Base-by-base conservation (phyloP, 306 rosid species). In the Hippophae gyantsensis region DNA sequence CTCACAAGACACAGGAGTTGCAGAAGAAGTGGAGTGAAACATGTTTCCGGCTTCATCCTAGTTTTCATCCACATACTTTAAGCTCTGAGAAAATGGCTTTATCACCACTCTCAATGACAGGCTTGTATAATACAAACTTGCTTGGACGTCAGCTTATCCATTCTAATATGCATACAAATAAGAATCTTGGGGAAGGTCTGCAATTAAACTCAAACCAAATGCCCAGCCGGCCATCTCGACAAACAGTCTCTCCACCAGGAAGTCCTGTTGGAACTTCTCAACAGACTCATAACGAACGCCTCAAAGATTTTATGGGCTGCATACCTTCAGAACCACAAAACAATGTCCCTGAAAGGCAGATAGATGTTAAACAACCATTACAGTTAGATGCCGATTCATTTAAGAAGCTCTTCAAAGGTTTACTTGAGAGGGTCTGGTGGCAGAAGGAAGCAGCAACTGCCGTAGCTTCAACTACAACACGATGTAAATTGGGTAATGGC, bases 381-480 rank as follows among this genome's bases (percentile, higher is more conserved):
- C 49, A 73, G 50, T 58, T 72, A 32, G 94, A 93, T 61, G 77
- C 84, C 0, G 99, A 89, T 66, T 84, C 87, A 18, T 89, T 80
- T 81, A 93, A 93, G 84, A 82, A 69, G 72, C 83, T 93, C 45
- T 85, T 75, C 56, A 86, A 80, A 67, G 79, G 79, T 72, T 79
- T 93, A 51, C 66, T 76, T 47, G 99, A 89, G 71, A 85, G 81
- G 84, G 97, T 93, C 44, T 89, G 97, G 95, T 93, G 99, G 99
- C 99, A 93, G 87, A 82, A 65, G 40, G 99, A 89, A 57, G 99
- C 99, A 62, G 99, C 97, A 9, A 69, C 89, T 6, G 78, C 87
- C 7, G 76, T 93, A 52, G 99, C 99, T 50, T 73, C 93, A 27
- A 77, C 89, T 1, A 83, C 89, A 74, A 86, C 94, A 43, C 76